Conservation (phyloP, 164 flowering plant genomes). For the Chloranthus sessilifolius region DNA sequence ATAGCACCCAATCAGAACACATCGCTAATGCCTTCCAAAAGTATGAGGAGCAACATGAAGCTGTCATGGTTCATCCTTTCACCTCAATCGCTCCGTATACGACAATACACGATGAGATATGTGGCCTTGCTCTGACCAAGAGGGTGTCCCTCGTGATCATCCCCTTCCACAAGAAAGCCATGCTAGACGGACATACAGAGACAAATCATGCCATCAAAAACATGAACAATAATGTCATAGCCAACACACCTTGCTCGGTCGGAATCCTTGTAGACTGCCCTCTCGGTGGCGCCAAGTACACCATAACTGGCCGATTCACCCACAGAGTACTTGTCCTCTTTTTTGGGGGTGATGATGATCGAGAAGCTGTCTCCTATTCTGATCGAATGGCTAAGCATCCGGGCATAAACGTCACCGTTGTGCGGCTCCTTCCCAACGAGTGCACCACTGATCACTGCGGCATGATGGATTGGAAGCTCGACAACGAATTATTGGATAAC, state of each 20-base stretch:
- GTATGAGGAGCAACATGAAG: conserved; percentile 34
- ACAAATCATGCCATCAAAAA: conserved; percentile 42
- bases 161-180: conserved; percentile 72
- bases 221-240: conserved; percentile 57
- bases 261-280: conserved; percentile 62
- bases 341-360: conserved; percentile 75
- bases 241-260: conserved; percentile 59
- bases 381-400: conserved; percentile 53
- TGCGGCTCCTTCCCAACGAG: conserved; percentile 38
- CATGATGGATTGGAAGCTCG: conserved; percentile 11
- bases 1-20: conserved; percentile 21
- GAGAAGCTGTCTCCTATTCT: conserved; percentile 67
- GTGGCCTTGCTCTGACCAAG: conserved; percentile 40
- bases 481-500: conserved; percentile 1
- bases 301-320: conserved; percentile 15
- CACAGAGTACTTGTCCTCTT: conserved; percentile 48
- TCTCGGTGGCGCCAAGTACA: conserved; percentile 26
- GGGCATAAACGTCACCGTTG: conserved; percentile 55
- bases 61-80: conserved; percentile 32
- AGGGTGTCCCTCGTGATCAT: conserved; percentile 28
- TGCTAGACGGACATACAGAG: conserved; percentile 68
- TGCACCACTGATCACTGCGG: conserved; percentile 15
- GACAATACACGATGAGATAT: conserved; percentile 52
- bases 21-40: conserved; percentile 58
- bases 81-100: conserved; percentile 38